A percentile compares a stretch with the other conserved stretches of the same genome.
These are phyloP conservation scores for Crataegus laevigata DNA, from an alignment of 306 rosid genomes.

Conservation along the genomic window DNA sequence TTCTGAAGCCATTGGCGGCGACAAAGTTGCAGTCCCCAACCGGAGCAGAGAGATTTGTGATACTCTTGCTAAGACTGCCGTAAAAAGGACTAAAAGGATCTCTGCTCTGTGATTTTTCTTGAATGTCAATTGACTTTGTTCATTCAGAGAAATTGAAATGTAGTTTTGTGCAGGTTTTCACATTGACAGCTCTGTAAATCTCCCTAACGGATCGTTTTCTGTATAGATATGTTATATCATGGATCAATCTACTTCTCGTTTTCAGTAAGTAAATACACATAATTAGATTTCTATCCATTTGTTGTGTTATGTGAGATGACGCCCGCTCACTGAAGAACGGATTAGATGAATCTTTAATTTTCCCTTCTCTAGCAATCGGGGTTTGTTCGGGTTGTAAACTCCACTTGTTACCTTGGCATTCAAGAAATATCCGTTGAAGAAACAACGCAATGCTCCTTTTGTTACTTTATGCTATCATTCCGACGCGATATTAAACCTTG, in stretches of 20 bases:
- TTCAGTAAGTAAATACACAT: not conserved
- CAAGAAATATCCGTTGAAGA: not conserved
- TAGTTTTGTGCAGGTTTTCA: conserved; percentile 1
- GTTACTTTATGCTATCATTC: not conserved
- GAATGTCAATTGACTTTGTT: not conserved
- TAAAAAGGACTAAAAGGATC: conserved; percentile 37
- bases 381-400: not conserved
- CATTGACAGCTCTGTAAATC: not conserved
- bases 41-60: conserved; percentile 31
- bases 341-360: not conserved
- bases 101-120: conserved; percentile 28
- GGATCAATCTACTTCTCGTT: not conserved
- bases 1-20: conserved; percentile 6
- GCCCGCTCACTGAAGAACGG: not conserved
- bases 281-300: no score
- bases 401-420: not conserved
- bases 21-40: not conserved
- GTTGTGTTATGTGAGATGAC: no score
- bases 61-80: conserved; percentile 26
- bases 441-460: not conserved
- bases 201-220: not conserved
- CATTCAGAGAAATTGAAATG: not conserved
- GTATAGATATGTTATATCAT: not conserved
- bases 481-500: no score
- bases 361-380: not conserved